A percentile compares a stretch with the other conserved stretches of the same genome.
These are phyloP conservation scores for Cutaneotrichosporon sp. DNA, from an alignment of 1,284 basidiomycete species.

Conservation along the genomic window DNA sequence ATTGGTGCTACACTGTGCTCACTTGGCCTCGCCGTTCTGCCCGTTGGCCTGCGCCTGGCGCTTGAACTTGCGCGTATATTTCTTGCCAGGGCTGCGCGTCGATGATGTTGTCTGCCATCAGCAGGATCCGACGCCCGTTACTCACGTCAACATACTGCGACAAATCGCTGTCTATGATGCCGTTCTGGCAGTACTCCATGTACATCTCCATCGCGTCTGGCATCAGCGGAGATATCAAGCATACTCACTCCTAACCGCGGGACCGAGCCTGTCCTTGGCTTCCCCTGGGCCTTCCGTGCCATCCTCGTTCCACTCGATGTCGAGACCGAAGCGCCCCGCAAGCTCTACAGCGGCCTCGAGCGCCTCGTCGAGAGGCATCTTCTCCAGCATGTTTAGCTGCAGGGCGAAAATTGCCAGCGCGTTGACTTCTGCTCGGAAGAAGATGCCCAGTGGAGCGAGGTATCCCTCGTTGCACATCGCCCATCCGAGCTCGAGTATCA, in stretches of 20 bases:
- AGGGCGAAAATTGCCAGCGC: conserved; percentile 28
- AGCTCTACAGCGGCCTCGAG: conserved; percentile 25
- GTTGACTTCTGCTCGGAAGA: conserved; percentile 26
- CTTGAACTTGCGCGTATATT: conserved; percentile 9
- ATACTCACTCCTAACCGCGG: too few species aligned
- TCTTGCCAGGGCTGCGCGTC: too few species aligned
- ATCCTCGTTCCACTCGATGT: conserved; percentile 13
- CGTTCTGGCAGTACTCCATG: conserved; percentile 12
- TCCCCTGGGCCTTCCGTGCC: too few species aligned
- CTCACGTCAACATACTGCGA: conserved; percentile 6
- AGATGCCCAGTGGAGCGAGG: conserved; percentile 26
- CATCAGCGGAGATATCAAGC: too few species aligned
- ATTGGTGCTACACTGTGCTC: neutral
- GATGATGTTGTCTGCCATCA: neutral
- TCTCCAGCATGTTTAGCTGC: conserved; percentile 24
- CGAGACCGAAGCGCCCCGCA: conserved; percentile 25
- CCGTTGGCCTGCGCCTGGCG: neutral
- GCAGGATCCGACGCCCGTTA: neutral
- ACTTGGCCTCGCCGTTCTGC: neutral
- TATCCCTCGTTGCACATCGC: conserved; percentile 28
- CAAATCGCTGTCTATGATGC: conserved; percentile 13
- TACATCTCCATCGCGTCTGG: conserved; percentile 12
- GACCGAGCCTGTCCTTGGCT: too few species aligned
- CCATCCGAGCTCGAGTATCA: conserved; percentile 28
- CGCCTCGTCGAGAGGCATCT: conserved; percentile 19